These are phyloP conservation scores for Microthlaspi erraticum DNA, from an alignment of 345 rosid species.

Conservation along the genomic window DNA sequence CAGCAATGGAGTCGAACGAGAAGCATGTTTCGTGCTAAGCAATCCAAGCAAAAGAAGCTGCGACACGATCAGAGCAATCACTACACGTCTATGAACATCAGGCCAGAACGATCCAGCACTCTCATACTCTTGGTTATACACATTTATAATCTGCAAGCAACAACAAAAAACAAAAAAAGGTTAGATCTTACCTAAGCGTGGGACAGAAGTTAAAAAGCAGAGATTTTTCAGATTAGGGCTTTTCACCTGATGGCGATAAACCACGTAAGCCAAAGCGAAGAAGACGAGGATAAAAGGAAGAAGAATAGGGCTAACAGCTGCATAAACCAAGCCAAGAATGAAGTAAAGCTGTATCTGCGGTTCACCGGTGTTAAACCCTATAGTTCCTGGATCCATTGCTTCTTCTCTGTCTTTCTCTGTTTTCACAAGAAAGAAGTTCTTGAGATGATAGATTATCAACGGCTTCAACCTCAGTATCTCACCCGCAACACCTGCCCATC, in stretches of 20 bases:
- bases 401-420: conserved; percentile 93
- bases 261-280: conserved; percentile 80
- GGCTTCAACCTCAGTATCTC: conserved; percentile 87
- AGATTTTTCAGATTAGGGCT: neutral
- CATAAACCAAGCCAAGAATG: conserved; percentile 92
- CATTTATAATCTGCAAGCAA: conserved; percentile 74
- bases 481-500: conserved; percentile 99
- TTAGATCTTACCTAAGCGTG: neutral
- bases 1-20: conserved; percentile 94
- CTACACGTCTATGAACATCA: conserved; percentile 78
- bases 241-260: conserved; percentile 90
- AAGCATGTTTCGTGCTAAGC: conserved; percentile 79
- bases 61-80: conserved; percentile 70
- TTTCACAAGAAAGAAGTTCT: conserved; percentile 82
- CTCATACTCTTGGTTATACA: conserved; percentile 91
- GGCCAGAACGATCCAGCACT: conserved; percentile 98
- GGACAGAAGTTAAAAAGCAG: neutral
- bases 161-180: neutral
- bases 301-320: conserved; percentile 83
- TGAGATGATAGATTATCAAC: conserved; percentile 77
- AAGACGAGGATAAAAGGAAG: conserved; percentile 88
- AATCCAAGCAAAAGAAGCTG: conserved; percentile 84
- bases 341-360: conserved; percentile 96
- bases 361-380: conserved; percentile 89
- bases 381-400: conserved; percentile 97